Evolutionary conservation across 169 alveolate genomes (phyloP).

Genomic region (Eimeria acervulina): DNA sequence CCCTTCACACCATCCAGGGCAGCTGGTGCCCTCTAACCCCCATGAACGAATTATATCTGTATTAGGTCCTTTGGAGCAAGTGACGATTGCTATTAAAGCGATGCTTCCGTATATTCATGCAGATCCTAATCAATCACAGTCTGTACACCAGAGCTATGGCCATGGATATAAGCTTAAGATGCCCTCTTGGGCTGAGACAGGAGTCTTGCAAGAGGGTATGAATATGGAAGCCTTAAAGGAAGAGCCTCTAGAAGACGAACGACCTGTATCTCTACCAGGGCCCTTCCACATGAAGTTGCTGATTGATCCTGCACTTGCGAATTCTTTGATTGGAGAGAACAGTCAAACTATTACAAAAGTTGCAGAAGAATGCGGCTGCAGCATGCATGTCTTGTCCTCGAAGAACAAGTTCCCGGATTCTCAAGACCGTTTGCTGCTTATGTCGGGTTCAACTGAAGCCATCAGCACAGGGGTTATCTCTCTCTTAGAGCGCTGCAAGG

Average conservation of each 20-base stretch:
- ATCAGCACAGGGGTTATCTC: constrained; percentile 67
- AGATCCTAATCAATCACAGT: constrained; percentile 70
- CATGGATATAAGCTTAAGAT: constrained; percentile 58
- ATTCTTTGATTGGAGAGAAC: constrained; percentile 69
- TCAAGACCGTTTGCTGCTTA: constrained; percentile 40
- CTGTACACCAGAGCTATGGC: constrained; percentile 79
- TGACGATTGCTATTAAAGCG: constrained; percentile 52
- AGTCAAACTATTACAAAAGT: constrained; percentile 44
- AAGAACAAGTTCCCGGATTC: constrained; percentile 63
- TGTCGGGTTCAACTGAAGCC: constrained; percentile 73
- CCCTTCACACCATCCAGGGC: constrained; percentile 60
- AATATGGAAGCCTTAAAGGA: constrained; percentile 69
- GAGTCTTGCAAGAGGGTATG: constrained; percentile 77
- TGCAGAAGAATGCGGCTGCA: constrained; percentile 56
- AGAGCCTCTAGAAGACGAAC: constrained; percentile 62
- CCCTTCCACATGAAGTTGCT: constrained; percentile 66
- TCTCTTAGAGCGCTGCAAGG: constrained; percentile 71
- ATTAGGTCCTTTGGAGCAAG: constrained; percentile 64
- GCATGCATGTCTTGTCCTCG: constrained; percentile 71
- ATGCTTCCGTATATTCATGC: constrained; percentile 82
- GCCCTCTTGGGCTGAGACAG: constrained; percentile 78
- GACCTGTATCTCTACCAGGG: constrained; percentile 67
- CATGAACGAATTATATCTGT: constrained; percentile 61
- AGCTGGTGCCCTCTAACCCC: constrained; percentile 66
- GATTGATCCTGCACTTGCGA: constrained; percentile 75